phyloP scores from a whole-genome alignment of 768 basidiomycete species.

The Udeniomyces megalosporus region DNA sequence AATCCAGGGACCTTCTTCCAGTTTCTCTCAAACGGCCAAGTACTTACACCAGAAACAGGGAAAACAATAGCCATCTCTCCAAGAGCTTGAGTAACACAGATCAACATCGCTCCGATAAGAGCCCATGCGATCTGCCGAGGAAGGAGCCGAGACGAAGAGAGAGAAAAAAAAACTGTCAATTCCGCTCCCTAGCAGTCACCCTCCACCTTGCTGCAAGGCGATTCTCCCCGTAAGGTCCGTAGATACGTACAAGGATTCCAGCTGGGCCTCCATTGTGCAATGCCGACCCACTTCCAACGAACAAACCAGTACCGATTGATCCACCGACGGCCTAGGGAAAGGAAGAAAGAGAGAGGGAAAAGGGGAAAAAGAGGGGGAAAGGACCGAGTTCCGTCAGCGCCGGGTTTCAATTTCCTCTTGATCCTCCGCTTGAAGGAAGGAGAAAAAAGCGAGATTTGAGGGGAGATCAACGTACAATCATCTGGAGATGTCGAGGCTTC shows the following conservation, averaged over 20 bases:
- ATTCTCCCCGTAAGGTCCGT: too few relatives aligned
- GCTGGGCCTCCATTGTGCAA: conserved; percentile 10
- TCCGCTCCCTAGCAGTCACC: not conserved
- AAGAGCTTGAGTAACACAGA: conserved; percentile 14
- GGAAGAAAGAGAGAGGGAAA: not conserved
- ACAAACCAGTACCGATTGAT: conserved; percentile 12
- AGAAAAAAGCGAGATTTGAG: not conserved
- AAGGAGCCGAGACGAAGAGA: not conserved
- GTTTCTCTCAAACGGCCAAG: too few relatives aligned
- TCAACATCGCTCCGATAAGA: conserved; percentile 11
- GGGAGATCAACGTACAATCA: not conserved
- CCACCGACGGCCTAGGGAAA: not conserved
- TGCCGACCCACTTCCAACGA: conserved; percentile 9
- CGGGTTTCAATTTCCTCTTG: not conserved
- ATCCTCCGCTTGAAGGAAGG: not conserved
- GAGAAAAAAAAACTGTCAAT: not conserved
- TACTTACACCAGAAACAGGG: conserved; percentile 41
- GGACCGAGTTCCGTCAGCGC: not conserved
- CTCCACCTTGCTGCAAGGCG: too few relatives aligned
- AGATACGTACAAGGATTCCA: not conserved
- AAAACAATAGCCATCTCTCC: conserved; percentile 54
- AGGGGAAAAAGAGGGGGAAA: not conserved
- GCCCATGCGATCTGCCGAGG: conserved; percentile 1
- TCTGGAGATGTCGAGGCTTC: conserved; percentile 10
- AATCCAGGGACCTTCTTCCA: too few relatives aligned